Conservation (phyloP, 163 green algal species). For the Scenedesmus sp. region DNA sequence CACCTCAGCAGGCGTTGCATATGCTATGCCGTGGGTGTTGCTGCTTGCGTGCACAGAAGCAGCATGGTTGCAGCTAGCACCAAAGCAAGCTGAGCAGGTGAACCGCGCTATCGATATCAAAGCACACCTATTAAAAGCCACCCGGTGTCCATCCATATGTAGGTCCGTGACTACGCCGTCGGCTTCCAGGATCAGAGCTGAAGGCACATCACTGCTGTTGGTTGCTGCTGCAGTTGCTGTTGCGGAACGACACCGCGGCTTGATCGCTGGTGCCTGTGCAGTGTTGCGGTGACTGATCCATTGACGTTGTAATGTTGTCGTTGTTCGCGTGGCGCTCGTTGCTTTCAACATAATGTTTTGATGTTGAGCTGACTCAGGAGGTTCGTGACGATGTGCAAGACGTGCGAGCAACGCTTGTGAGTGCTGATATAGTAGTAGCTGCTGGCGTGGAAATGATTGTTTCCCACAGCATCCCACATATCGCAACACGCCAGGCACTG, state of each 20-base stretch:
- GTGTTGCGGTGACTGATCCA: not conserved
- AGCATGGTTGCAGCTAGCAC: not conserved
- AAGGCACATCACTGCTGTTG: constrained; percentile 3
- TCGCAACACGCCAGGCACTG: not conserved
- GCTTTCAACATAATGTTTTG: not conserved
- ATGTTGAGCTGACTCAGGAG: not conserved
- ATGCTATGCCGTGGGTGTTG: not conserved
- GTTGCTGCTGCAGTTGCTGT: not conserved
- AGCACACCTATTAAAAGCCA: constrained; percentile 58
- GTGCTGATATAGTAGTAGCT: not conserved
- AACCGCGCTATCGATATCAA: too few relatives aligned
- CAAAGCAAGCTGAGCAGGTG: not conserved
- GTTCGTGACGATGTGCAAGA: not conserved
- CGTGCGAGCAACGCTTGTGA: not conserved
- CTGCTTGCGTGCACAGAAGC: not conserved
- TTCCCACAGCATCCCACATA: too few relatives aligned
- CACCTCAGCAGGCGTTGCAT: too few relatives aligned
- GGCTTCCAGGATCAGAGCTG: constrained; percentile 58
- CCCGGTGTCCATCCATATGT: constrained; percentile 57
- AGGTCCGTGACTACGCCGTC: constrained; percentile 62
- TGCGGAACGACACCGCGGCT: not conserved
- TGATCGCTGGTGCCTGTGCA: not conserved
- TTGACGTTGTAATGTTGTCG: not conserved
- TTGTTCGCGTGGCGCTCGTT: not conserved
- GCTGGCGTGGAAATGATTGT: not conserved